These are phyloP conservation scores for Lantana camara DNA, from an alignment of 257 asterid genomes.

Conservation along the genomic window DNA sequence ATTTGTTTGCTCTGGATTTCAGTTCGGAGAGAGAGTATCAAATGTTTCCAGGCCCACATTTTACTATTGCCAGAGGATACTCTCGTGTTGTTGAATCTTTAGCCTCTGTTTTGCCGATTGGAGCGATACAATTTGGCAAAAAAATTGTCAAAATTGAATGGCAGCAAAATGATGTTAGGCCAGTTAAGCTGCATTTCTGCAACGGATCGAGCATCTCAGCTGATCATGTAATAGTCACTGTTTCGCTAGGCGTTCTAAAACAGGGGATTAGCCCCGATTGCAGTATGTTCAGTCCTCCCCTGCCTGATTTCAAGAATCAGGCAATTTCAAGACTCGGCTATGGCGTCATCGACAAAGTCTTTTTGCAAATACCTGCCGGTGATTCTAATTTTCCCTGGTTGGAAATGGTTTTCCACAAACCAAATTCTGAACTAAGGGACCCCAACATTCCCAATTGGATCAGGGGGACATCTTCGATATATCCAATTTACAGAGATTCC, in stretches of 20 bases:
- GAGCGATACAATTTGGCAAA: constrained; percentile 50
- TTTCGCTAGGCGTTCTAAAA: constrained; percentile 66
- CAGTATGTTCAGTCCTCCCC: constrained; percentile 50
- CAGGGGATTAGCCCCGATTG: constrained; percentile 46
- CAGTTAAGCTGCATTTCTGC: constrained; percentile 58
- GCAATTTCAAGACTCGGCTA: constrained; percentile 68
- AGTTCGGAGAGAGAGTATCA: constrained; percentile 55
- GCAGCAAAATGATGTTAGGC: constrained; percentile 35
- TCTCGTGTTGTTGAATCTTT: constrained; percentile 47
- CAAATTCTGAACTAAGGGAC: constrained; percentile 25
- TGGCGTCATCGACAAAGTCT: constrained; percentile 68
- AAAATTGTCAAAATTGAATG: constrained; percentile 53
- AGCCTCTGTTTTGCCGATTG: constrained; percentile 59
- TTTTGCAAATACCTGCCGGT: constrained; percentile 41
- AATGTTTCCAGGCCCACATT: constrained; percentile 63
- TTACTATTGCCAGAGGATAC: constrained; percentile 62
- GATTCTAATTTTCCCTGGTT: constrained; percentile 42
- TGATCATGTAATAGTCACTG: constrained; percentile 68
- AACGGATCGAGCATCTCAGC: constrained; percentile 54
- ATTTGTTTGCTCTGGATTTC: constrained; percentile 49
- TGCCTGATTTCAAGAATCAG: constrained; percentile 45
- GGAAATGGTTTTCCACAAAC: constrained; percentile 54
- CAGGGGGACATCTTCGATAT: constrained; percentile 47
- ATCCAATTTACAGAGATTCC: constrained; percentile 53
- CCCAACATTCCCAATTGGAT: constrained; percentile 60